These are phyloP conservation scores for Panicum hallii DNA, from an alignment of 202 grass and related monocot species.

Conservation along the genomic window DNA sequence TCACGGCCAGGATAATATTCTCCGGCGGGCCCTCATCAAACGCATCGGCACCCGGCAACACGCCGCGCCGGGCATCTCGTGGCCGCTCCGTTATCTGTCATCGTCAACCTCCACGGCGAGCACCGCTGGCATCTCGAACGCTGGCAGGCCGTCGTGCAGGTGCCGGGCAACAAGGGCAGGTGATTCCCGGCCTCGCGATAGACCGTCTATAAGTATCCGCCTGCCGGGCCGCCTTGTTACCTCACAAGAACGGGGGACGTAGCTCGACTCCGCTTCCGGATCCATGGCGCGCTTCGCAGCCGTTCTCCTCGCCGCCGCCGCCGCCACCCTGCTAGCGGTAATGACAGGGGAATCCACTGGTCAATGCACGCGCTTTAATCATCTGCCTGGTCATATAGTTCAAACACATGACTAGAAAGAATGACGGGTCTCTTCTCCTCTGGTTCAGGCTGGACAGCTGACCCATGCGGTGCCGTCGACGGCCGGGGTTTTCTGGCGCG, in stretches of 20 bases:
- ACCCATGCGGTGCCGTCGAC: slow-evolving; percentile 45
- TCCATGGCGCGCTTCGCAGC: slow-evolving; percentile 48
- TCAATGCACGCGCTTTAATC: neutral
- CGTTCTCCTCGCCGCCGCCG: slow-evolving; percentile 29
- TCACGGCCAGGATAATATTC: slow-evolving; percentile 52
- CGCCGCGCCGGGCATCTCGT: neutral
- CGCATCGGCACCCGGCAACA: neutral
- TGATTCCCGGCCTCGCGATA: neutral
- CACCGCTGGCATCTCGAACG: neutral
- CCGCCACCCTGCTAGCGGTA: slow-evolving; percentile 34
- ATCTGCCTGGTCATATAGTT: no score
- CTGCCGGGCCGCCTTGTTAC: neutral
- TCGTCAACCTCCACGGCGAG: neutral
- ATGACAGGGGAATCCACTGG: neutral
- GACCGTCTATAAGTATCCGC: slow-evolving; percentile 40
- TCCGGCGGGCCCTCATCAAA: neutral
- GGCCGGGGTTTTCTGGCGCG: slow-evolving; percentile 48
- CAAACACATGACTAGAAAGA: no score
- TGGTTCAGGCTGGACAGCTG: slow-evolving; percentile 32
- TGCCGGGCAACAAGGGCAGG: no score
- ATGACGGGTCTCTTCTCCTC: neutral
- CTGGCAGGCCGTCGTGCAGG: neutral
- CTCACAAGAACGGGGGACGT: neutral
- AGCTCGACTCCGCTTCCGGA: neutral
- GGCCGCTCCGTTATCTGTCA: slow-evolving; percentile 34